Percentiles rank a stretch among this genome's conserved stretches.
These are phyloP conservation scores for Wickerhamomyces queroliae DNA, from an alignment of 805 yeast species.

Conservation along the genomic window DNA sequence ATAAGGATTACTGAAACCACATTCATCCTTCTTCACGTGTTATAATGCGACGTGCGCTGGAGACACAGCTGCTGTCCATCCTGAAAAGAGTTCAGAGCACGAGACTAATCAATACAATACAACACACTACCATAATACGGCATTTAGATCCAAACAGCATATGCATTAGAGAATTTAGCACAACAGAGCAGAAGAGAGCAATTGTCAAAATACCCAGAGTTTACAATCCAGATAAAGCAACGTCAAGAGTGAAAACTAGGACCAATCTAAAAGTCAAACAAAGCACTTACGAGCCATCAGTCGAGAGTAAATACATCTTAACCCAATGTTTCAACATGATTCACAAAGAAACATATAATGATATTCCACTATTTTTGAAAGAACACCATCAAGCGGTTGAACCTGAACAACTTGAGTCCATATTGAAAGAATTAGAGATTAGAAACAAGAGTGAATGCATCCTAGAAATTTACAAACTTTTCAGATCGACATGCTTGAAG, in stretches of 20 bases:
- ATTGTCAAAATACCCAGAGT: neutral
- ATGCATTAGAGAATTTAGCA: too few species aligned
- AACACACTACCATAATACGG: neutral
- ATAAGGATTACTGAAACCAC: too few species aligned
- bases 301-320: neutral
- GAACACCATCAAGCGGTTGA: neutral
- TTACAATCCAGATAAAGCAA: neutral
- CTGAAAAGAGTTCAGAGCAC: neutral
- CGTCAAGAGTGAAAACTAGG: neutral
- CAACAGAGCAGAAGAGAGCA: neutral
- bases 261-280: neutral
- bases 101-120: neutral
- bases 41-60: neutral
- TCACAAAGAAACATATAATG: neutral
- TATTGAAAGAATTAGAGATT: neutral
- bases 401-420: neutral
- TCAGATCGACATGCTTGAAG: neutral
- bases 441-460: neutral
- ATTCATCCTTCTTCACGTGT: too few species aligned
- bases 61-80: neutral
- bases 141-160: neutral
- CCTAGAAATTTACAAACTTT: neutral
- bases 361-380: neutral
- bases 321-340: neutral
- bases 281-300: neutral